Evolutionary conservation across 1,284 basidiomycete genomes (phyloP), one percentile per base, ranked within the genome.

Genomic region (Ceraceosorus bombacis): DNA sequence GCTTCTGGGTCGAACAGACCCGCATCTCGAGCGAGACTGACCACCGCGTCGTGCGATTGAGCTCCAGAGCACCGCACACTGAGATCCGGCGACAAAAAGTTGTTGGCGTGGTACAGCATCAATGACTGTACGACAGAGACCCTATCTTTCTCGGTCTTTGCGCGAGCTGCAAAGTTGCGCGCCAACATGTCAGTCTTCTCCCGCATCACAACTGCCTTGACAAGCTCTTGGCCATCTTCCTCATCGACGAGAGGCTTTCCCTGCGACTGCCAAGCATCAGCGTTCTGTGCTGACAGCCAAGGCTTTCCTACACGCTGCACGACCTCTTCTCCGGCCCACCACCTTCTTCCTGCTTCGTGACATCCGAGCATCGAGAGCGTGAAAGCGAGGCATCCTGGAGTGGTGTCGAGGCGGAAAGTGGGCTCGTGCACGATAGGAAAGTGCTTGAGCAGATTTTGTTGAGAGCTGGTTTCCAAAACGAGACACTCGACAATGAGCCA

Each of bases 241-340:
- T 73, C 71, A 51, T 73, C 71, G 10, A 68, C 36, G 38, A 53
- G 51, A 13, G 49, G 8, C 48, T 60, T 49, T 9, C 6, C 41
- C 43, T 1, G 15, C 43, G 43, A 2, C 27, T 27, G 27, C 27
- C 27, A 27, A 27, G 27, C 27, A 27, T 27, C 27, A 27, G 27
- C 27, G 27, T 27, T 3, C 27, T 27, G 27, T 27, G 27, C 27
- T 27, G 27, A 1, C 27, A 27, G 27, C 27, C 27, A 27, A 10
- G 43, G 43, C 10, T 10, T 55, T 17, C 60, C 54, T 48, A 65
- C 62, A 58, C 61, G 59, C 37, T 65, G 65, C 17, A 73, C 63
- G 39, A 70, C 71, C 59, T 73, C 71, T 53, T 70, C 66, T 46
- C 71, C 71, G 3, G 63, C 69, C 69, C 69, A 73, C 71, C 71